Evolutionary conservation across 345 rosid genomes (phyloP).

Genomic region (Psidium guajava): DNA sequence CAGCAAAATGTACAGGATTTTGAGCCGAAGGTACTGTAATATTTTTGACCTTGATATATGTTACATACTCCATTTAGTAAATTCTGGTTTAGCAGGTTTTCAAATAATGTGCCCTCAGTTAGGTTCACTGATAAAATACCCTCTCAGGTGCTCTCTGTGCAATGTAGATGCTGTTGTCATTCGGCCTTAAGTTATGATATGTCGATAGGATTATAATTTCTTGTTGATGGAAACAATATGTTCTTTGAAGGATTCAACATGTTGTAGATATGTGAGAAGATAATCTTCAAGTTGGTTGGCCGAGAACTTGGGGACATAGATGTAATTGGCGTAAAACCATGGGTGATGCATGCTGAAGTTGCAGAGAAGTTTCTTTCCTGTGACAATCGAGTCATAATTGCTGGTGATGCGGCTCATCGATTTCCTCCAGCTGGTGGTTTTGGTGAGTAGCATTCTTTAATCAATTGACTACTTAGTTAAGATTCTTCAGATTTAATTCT

Average conservation of each 20-base stretch:
- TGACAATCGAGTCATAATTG: constrained; percentile 59
- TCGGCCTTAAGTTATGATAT: background rate
- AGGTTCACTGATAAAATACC: background rate
- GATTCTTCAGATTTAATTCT: background rate
- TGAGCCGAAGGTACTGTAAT: constrained; percentile 42
- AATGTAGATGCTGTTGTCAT: background rate
- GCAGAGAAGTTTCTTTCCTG: constrained; percentile 56
- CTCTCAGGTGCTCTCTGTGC: background rate
- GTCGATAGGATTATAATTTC: background rate
- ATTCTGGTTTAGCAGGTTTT: background rate
- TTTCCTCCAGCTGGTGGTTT: constrained; percentile 99
- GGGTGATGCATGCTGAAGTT: constrained; percentile 99
- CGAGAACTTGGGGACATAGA: constrained; percentile 68
- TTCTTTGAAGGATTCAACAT: constrained; percentile 26
- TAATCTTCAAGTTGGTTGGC: constrained; percentile 75
- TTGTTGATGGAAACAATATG: constrained; percentile 2
- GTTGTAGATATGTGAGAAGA: constrained; percentile 72
- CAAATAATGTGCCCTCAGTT: background rate
- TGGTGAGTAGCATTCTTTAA: constrained; percentile 39
- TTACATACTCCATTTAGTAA: background rate
- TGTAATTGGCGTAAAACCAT: constrained; percentile 81
- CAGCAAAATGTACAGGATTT: constrained; percentile 76
- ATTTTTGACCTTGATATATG: background rate
- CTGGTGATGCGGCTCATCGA: constrained; percentile 95
- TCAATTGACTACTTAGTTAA: background rate